These are phyloP conservation scores for Geranomyces variabilis DNA, from an alignment of 192 early-diverging fungal species.

Conservation along the genomic window DNA sequence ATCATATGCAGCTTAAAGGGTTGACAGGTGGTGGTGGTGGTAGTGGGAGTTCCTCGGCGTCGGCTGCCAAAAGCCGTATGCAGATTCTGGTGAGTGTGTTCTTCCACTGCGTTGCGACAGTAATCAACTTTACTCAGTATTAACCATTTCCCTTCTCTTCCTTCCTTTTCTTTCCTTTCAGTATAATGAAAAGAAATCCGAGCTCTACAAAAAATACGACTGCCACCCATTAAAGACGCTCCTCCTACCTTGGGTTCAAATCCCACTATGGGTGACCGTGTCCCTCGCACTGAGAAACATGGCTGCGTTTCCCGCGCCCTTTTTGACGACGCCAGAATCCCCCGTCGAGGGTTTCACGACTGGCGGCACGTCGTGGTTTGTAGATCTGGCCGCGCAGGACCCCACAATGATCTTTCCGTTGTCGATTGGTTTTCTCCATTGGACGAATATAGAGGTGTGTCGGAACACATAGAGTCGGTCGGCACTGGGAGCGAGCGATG, in stretches of 20 bases:
- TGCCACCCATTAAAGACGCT: conserved; percentile 66
- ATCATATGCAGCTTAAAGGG: conserved; percentile 8
- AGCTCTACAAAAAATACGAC: conserved; percentile 61
- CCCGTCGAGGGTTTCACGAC: conserved; percentile 52
- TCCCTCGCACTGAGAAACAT: conserved; percentile 69
- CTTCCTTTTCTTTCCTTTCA: not conserved
- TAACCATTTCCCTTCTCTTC: no score
- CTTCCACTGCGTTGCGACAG: no score
- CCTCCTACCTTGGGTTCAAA: conserved; percentile 70
- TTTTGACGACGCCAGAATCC: conserved; percentile 41
- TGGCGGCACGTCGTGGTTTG: conserved; percentile 69
- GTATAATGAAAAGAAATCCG: conserved; percentile 34
- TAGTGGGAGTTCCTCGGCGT: no score
- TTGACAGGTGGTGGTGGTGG: no score
- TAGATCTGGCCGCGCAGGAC: conserved; percentile 64
- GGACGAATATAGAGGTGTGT: conserved; percentile 73
- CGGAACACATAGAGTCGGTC: not conserved
- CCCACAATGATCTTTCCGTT: conserved; percentile 72
- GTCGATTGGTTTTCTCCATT: conserved; percentile 62
- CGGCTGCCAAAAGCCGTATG: not conserved
- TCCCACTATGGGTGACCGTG: conserved; percentile 75
- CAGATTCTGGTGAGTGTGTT: not conserved
- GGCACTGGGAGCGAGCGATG: not conserved
- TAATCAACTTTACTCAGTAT: no score
- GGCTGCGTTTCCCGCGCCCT: conserved; percentile 63